A percentile compares a stretch with the other conserved stretches of the same genome.
Conservation (phyloP, 441 rosid species). For the Arabidopsis lyrata region DNA sequence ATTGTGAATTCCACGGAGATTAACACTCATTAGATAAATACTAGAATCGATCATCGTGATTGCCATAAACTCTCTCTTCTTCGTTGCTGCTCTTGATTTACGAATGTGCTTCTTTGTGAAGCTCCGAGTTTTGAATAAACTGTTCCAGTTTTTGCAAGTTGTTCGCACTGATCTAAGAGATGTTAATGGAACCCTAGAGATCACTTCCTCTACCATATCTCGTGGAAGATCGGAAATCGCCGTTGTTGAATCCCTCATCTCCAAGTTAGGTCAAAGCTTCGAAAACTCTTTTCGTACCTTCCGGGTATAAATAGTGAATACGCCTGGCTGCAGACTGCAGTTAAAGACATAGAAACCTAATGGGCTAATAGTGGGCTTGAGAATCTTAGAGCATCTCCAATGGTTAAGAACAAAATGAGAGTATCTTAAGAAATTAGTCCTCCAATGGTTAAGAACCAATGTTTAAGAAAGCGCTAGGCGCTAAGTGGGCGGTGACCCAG, state of each 20-base stretch:
- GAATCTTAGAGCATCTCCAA: too few species aligned
- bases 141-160: slow-evolving; percentile 13
- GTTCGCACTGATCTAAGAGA: background rate
- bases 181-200: background rate
- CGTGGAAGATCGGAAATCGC: background rate
- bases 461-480: too few species aligned
- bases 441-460: too few species aligned
- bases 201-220: background rate
- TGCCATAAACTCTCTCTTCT: background rate
- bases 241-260: slow-evolving; percentile 2
- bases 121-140: background rate
- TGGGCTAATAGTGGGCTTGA: background rate
- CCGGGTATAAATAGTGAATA: background rate
- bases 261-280: slow-evolving; percentile 1
- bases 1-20: background rate
- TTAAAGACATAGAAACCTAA: background rate
- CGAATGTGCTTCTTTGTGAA: background rate
- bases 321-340: too few species aligned
- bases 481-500: too few species aligned
- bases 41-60: background rate
- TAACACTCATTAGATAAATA: background rate
- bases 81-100: background rate
- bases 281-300: background rate
- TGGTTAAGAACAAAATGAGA: too few species aligned
- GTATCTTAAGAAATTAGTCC: too few species aligned